phyloP scores from a whole-genome alignment of 106 monocot genomes.

The Ottelia alismoides region DNA sequence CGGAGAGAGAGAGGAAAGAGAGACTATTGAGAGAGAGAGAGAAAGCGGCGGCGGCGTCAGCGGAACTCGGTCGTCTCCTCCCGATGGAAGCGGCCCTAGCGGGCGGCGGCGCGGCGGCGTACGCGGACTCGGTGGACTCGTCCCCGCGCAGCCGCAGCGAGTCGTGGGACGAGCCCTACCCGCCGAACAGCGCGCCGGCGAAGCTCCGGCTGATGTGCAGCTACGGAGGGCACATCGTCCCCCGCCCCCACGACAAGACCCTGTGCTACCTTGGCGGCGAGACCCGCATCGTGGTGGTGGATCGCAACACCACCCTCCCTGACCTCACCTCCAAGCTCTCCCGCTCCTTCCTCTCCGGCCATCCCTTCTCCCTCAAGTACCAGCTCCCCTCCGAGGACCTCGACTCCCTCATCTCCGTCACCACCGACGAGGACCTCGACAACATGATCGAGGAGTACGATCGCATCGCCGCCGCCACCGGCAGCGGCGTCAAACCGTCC shows the following conservation, averaged over 20 bases:
- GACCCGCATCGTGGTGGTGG: conserved; percentile 76
- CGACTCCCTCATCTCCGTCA: conserved; percentile 86
- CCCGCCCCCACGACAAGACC: conserved; percentile 79
- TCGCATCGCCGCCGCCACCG: conserved; percentile 20
- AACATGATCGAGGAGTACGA: conserved; percentile 99
- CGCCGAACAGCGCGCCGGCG: conserved; percentile 14
- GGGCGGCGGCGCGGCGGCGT: conserved; percentile 15
- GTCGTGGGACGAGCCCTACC: conserved; percentile 70
- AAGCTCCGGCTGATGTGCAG: conserved; percentile 94
- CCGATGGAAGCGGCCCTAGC: neutral
- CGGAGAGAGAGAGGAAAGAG: neutral
- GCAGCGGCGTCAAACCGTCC: conserved; percentile 17
- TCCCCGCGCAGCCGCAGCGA: conserved; percentile 80
- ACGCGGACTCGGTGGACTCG: conserved; percentile 74
- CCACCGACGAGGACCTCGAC: conserved; percentile 93
- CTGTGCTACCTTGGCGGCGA: conserved; percentile 98
- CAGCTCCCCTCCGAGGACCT: conserved; percentile 98
- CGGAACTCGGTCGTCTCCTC: neutral
- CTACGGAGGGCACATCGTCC: conserved; percentile 90
- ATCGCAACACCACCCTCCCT: conserved; percentile 53
- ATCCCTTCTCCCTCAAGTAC: conserved; percentile 74
- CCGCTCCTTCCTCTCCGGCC: conserved; percentile 44
- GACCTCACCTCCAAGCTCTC: conserved; percentile 62
- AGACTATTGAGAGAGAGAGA: neutral
- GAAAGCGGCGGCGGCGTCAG: neutral